Conservation (phyloP, 148 eudicot genomes). For the Mesembryanthemum crystallinum region DNA sequence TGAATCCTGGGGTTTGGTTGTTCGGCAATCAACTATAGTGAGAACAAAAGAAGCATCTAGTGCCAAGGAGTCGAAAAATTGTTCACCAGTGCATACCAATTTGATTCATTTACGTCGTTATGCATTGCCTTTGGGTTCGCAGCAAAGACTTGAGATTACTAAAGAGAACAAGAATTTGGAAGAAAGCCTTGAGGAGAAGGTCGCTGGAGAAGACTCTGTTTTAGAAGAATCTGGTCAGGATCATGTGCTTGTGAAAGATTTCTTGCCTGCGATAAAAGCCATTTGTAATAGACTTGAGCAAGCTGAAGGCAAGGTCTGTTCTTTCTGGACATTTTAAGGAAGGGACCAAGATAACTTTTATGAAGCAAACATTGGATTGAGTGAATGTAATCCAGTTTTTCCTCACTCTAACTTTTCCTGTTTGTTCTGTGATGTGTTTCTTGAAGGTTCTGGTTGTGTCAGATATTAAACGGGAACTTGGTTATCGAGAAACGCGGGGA, state of each 20-base stretch:
- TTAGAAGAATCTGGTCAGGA: conserved; percentile 48
- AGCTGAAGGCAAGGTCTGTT: conserved; percentile 76
- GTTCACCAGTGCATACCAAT: conserved; percentile 65
- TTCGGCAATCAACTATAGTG: conserved; percentile 70
- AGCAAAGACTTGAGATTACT: conserved; percentile 84
- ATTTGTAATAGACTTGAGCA: conserved; percentile 86
- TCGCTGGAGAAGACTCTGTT: conserved; percentile 34
- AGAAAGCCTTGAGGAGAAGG: conserved; percentile 37
- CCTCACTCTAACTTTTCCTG: conserved; percentile 11
- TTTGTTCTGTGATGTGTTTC: conserved; percentile 8
- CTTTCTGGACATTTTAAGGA: not conserved
- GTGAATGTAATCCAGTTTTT: not conserved
- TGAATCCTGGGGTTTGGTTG: conserved; percentile 79
- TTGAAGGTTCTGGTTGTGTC: conserved; percentile 80
- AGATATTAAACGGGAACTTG: conserved; percentile 84
- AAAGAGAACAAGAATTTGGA: conserved; percentile 47
- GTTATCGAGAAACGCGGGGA: conserved; percentile 61
- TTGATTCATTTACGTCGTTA: conserved; percentile 81
- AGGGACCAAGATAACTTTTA: not conserved
- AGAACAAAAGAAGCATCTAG: conserved; percentile 60
- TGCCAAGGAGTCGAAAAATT: conserved; percentile 42
- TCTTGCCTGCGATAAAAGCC: conserved; percentile 69
- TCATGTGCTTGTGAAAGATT: conserved; percentile 73
- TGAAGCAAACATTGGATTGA: conserved; percentile 5
- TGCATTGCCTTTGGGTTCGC: conserved; percentile 77